These are phyloP conservation scores for Crataegus laevigata DNA, from an alignment of 306 rosid species.

Conservation along the genomic window DNA sequence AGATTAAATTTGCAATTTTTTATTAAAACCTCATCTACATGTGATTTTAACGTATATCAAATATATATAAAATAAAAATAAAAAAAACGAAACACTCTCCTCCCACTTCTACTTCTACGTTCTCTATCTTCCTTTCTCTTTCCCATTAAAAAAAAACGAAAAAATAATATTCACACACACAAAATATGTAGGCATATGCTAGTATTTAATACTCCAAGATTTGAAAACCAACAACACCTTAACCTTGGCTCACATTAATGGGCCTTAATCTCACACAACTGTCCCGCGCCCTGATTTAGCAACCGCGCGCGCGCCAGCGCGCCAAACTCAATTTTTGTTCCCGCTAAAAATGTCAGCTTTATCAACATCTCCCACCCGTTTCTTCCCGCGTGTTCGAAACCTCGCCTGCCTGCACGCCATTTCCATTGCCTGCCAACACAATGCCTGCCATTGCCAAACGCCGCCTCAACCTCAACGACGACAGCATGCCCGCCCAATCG, in stretches of 20 bases:
- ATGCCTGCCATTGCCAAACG: conserved; percentile 31
- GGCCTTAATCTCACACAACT: background rate
- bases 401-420: background rate
- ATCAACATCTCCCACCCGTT: background rate
- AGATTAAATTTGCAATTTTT: too few relatives aligned
- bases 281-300: background rate
- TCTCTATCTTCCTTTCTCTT: too few relatives aligned
- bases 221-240: background rate
- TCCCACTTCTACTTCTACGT: too few relatives aligned
- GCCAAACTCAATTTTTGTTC: background rate
- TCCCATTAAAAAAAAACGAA: too few relatives aligned
- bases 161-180: too few relatives aligned
- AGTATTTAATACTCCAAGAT: too few relatives aligned
- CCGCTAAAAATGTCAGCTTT: background rate
- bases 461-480: background rate
- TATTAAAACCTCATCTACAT: too few relatives aligned
- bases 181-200: too few relatives aligned
- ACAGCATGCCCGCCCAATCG: background rate
- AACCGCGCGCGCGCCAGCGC: background rate
- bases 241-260: background rate
- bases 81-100: too few relatives aligned
- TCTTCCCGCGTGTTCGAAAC: background rate
- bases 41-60: too few relatives aligned
- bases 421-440: background rate
- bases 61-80: too few relatives aligned